A percentile compares a stretch with the other conserved stretches of the same genome.
phyloP scores from a whole-genome alignment of 2,329 filamentous ascomycete genomes.

The Colletotrichum destructivum region DNA sequence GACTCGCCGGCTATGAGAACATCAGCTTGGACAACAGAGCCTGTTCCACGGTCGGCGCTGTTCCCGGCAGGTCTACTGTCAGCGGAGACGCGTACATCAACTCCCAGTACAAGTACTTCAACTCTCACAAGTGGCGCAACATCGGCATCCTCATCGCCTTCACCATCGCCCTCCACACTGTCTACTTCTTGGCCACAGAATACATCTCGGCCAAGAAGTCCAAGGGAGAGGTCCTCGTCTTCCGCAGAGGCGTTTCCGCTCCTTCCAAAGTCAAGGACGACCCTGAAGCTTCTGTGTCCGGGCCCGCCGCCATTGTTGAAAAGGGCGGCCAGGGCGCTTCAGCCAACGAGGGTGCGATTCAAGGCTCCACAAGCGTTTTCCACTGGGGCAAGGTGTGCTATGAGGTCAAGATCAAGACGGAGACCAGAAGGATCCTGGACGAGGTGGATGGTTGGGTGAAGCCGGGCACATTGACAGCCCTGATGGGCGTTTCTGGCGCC shows the following conservation, averaged over 20 bases:
- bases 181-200: constrained; percentile 67
- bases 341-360: constrained; percentile 43
- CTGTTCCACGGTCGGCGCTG: constrained; percentile 62
- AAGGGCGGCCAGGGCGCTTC: constrained; percentile 32
- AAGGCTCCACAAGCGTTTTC: constrained; percentile 73
- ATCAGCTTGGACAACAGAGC: constrained; percentile 49
- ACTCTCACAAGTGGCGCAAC: constrained; percentile 67
- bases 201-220: constrained; percentile 64
- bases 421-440: constrained; percentile 74
- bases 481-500: constrained; percentile 62
- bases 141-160: constrained; percentile 70
- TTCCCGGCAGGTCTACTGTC: constrained; percentile 58
- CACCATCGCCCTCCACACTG: constrained; percentile 61
- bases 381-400: constrained; percentile 79
- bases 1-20: constrained; percentile 43
- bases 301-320: constrained; percentile 36
- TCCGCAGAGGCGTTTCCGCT: constrained; percentile 60
- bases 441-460: constrained; percentile 81
- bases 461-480: constrained; percentile 76
- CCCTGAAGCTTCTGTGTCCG: constrained; percentile 36
- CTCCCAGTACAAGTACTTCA: constrained; percentile 60
- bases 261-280: constrained; percentile 35
- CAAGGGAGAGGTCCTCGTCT: constrained; percentile 74
- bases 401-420: constrained; percentile 77
- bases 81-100: constrained; percentile 61